A percentile compares a stretch with the other conserved stretches of the same genome.
These are phyloP conservation scores for Rhodotorula sp. DNA, from an alignment of 1,284 basidiomycete genomes.

Conservation along the genomic window DNA sequence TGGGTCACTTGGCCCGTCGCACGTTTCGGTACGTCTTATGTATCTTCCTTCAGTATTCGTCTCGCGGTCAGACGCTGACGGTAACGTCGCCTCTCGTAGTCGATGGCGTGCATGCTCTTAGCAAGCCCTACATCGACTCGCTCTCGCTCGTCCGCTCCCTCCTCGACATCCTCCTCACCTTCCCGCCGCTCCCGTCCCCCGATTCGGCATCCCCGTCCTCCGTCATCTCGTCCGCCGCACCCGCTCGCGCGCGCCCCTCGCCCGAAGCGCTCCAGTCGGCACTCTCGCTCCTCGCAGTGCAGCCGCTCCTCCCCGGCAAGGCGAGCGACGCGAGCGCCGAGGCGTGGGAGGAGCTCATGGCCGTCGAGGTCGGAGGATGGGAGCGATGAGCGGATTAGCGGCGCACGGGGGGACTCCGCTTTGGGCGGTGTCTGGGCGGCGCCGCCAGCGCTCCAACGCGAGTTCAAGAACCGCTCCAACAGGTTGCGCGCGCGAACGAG, in stretches of 20 bases:
- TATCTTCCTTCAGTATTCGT: background rate
- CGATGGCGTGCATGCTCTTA: conserved; percentile 27
- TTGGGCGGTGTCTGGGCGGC: too few species aligned
- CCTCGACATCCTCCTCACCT: conserved; percentile 36
- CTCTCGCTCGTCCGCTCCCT: conserved; percentile 34
- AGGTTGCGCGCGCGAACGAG: too few species aligned
- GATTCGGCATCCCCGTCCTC: background rate
- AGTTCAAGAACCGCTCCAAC: too few species aligned
- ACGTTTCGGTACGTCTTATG: conserved; percentile 38
- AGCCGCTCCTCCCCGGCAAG: conserved; percentile 37
- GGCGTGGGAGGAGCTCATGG: conserved; percentile 40
- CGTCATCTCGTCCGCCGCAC: background rate
- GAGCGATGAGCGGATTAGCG: background rate
- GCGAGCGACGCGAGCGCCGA: conserved; percentile 20
- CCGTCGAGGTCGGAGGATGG: conserved; percentile 38
- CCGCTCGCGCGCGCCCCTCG: conserved; percentile 17
- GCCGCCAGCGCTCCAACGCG: too few species aligned
- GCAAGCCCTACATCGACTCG: conserved; percentile 28
- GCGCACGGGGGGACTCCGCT: background rate
- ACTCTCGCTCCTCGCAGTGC: conserved; percentile 29
- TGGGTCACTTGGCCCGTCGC: conserved; percentile 46
- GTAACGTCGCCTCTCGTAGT: background rate
- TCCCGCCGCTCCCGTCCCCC: conserved; percentile 25
- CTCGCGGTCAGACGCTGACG: background rate
- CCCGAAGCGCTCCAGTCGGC: conserved; percentile 32